Evolutionary conservation across 805 yeast species (phyloP).

Genomic region (Ogataea polymorpha): DNA sequence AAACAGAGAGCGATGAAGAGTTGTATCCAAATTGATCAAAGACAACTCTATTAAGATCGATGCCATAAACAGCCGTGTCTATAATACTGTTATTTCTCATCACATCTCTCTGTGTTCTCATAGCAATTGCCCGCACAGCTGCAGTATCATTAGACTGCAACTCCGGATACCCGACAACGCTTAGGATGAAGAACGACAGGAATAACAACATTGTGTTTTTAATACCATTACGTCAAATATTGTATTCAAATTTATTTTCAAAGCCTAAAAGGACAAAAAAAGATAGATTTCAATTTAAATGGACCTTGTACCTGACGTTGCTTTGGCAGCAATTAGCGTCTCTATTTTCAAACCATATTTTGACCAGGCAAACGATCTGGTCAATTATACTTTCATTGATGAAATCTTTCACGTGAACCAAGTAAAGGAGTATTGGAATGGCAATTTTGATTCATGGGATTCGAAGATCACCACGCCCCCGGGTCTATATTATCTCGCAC

Average conservation of each 20-base stretch:
- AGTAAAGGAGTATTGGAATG: slow-evolving; percentile 61
- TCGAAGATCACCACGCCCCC: slow-evolving; percentile 96
- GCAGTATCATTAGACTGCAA: slow-evolving; percentile 34
- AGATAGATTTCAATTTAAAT: background rate
- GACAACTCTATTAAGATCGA: slow-evolving; percentile 33
- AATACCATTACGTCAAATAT: background rate
- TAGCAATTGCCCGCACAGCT: slow-evolving; percentile 31
- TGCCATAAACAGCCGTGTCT: slow-evolving; percentile 40
- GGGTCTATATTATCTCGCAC: slow-evolving; percentile 64
- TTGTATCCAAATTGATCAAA: slow-evolving; percentile 34
- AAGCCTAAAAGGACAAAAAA: background rate
- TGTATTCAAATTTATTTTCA: background rate
- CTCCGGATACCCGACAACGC: background rate
- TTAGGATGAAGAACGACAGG: background rate
- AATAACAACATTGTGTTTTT: background rate
- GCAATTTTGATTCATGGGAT: slow-evolving; percentile 71
- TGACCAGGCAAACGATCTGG: slow-evolving; percentile 19
- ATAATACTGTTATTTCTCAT: slow-evolving; percentile 38
- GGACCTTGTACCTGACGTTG: slow-evolving; percentile 11
- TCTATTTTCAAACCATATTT: slow-evolving; percentile 19
- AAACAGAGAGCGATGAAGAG: slow-evolving; percentile 25
- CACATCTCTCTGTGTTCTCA: slow-evolving; percentile 48
- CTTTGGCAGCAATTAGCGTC: slow-evolving; percentile 13
- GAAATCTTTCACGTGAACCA: slow-evolving; percentile 87
- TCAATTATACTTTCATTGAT: slow-evolving; percentile 49